A percentile compares a stretch with the other conserved stretches of the same genome.
phyloP scores from a whole-genome alignment of 2,329 filamentous ascomycete species.

The Fusarium sororula region DNA sequence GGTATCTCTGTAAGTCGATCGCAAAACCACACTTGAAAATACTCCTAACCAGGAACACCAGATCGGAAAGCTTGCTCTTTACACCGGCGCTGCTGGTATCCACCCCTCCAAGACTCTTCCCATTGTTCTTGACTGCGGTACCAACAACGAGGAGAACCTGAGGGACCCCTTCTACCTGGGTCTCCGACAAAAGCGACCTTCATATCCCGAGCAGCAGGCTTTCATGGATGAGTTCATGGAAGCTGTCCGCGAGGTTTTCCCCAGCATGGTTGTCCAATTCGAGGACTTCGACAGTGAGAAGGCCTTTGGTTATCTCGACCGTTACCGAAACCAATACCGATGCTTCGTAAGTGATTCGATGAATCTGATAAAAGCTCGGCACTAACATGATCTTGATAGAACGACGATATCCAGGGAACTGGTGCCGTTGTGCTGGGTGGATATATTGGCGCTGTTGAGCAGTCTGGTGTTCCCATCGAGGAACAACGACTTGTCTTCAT shows the following conservation, averaged over 20 bases:
- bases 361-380: background rate
- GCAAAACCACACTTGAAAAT: background rate
- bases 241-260: slow-evolving; percentile 79
- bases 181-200: slow-evolving; percentile 82
- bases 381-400: slow-evolving; percentile 51
- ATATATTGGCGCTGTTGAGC: slow-evolving; percentile 79
- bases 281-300: slow-evolving; percentile 95
- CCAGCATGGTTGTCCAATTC: slow-evolving; percentile 82
- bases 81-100: slow-evolving; percentile 95
- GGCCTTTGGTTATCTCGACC: slow-evolving; percentile 91
- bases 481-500: slow-evolving; percentile 97
- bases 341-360: slow-evolving; percentile 69
- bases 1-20: slow-evolving; percentile 81
- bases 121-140: slow-evolving; percentile 74
- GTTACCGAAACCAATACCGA: slow-evolving; percentile 88
- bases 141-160: slow-evolving; percentile 72
- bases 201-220: slow-evolving; percentile 80
- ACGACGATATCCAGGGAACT: slow-evolving; percentile 98
- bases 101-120: slow-evolving; percentile 84
- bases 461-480: slow-evolving; percentile 83
- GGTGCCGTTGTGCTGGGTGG: slow-evolving; percentile 93
- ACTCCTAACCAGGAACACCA: slow-evolving; percentile 44
- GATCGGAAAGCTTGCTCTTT: slow-evolving; percentile 94
- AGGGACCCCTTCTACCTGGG: slow-evolving; percentile 86
- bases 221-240: slow-evolving; percentile 99